Evolutionary conservation across 768 basidiomycete genomes (phyloP).

Genomic region (Mycena pura): DNA sequence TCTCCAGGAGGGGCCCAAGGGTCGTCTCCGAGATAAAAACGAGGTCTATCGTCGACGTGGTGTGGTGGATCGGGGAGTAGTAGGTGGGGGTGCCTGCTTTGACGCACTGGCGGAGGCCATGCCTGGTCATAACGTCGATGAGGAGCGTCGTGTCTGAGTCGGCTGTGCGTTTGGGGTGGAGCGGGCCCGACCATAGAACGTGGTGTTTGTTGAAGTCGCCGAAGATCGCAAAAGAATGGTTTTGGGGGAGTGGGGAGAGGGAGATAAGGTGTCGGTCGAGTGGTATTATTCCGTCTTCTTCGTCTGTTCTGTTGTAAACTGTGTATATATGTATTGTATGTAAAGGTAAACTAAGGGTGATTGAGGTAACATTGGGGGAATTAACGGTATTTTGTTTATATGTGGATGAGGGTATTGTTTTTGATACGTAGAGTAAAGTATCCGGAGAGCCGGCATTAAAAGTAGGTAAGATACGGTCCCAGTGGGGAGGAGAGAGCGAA

Average conservation of each 20-base stretch:
- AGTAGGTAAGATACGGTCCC: neutral
- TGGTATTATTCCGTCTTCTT: neutral
- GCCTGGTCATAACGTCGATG: neutral
- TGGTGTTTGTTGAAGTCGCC: neutral
- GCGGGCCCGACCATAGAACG: neutral
- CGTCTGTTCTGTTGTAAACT: neutral
- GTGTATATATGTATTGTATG: slow-evolving; percentile 1
- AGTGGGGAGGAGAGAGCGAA: neutral
- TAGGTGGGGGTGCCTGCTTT: neutral
- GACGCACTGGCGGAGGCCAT: neutral
- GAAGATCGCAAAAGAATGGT: neutral
- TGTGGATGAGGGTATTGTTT: slow-evolving; percentile 1
- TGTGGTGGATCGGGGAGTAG: neutral
- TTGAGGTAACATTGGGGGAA: neutral
- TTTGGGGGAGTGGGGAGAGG: neutral
- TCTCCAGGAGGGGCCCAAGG: neutral
- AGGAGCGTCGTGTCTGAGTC: neutral
- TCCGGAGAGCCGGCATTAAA: neutral
- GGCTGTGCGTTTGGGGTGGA: neutral
- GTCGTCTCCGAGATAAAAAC: neutral
- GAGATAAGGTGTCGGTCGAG: neutral
- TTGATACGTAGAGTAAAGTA: neutral
- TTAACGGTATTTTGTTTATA: neutral
- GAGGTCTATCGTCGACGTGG: neutral
- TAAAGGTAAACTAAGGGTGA: neutral